A percentile compares a stretch with the other conserved stretches of the same genome.
These are phyloP conservation scores for Anisodus acutangulus DNA, from an alignment of 257 asterid species.

Conservation along the genomic window DNA sequence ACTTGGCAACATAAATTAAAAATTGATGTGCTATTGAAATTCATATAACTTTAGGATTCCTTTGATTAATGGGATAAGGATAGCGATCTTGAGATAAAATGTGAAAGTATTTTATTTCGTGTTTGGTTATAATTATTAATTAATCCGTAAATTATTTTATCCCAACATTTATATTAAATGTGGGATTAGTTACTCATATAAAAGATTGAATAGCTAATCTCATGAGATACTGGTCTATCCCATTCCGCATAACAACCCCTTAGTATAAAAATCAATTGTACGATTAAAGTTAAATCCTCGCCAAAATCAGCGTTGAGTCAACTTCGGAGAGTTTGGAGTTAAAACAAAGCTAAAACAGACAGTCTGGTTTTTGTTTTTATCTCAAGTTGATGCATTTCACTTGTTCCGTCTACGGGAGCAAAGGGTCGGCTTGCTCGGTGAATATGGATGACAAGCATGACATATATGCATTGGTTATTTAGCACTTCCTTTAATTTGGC, in stretches of 20 bases:
- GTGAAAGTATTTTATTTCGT: too few relatives aligned
- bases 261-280: too few relatives aligned
- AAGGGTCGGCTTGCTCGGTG: background rate
- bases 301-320: background rate
- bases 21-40: background rate
- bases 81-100: too few relatives aligned
- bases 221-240: too few relatives aligned
- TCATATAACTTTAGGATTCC: too few relatives aligned
- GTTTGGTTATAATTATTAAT: too few relatives aligned
- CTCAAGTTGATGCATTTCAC: background rate
- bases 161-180: too few relatives aligned
- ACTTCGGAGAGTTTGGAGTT: background rate
- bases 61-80: too few relatives aligned
- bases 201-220: too few relatives aligned
- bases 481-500: background rate
- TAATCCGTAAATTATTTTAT: too few relatives aligned
- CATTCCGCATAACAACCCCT: too few relatives aligned
- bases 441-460: background rate
- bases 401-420: background rate
- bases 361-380: conserved; percentile 9
- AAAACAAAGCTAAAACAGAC: background rate
- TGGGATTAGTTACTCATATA: too few relatives aligned
- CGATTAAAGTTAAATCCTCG: background rate
- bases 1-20: background rate
- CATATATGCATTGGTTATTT: background rate